phyloP scores from a whole-genome alignment of 2,329 filamentous ascomycete species.

The Nemania sp. region DNA sequence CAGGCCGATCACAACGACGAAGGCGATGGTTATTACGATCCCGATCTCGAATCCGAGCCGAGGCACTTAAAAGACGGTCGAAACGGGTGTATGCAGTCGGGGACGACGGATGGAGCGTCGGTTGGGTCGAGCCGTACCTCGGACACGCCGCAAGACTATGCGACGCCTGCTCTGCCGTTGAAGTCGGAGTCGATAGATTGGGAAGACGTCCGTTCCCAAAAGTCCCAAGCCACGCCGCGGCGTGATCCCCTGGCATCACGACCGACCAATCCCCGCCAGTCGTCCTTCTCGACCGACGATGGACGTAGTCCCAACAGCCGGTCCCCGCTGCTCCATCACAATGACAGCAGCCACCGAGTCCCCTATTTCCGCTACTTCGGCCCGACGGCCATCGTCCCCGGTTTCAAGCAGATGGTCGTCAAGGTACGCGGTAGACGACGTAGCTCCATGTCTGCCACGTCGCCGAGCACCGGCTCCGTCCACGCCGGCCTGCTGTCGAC shows the following conservation, averaged over 20 bases:
- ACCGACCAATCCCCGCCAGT: slow-evolving; percentile 39
- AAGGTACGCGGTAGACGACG: slow-evolving; percentile 70
- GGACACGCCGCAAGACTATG: slow-evolving; percentile 33
- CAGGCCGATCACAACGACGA: slow-evolving; percentile 45
- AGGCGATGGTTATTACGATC: slow-evolving; percentile 44
- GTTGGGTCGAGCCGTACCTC: slow-evolving; percentile 33
- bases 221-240: slow-evolving; percentile 36
- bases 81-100: slow-evolving; percentile 18
- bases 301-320: slow-evolving; percentile 46
- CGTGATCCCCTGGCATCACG: slow-evolving; percentile 32
- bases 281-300: slow-evolving; percentile 48
- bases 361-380: slow-evolving; percentile 92
- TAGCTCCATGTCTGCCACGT: slow-evolving; percentile 62
- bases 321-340: slow-evolving; percentile 54
- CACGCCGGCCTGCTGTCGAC: slow-evolving; percentile 46
- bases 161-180: slow-evolving; percentile 32
- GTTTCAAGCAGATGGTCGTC: slow-evolving; percentile 91
- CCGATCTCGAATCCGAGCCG: slow-evolving; percentile 39
- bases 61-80: slow-evolving; percentile 30
- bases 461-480: slow-evolving; percentile 49
- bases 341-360: slow-evolving; percentile 64
- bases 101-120: slow-evolving; percentile 18
- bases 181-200: slow-evolving; percentile 41
- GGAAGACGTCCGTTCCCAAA: slow-evolving; percentile 35
- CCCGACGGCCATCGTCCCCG: slow-evolving; percentile 86